phyloP scores from a whole-genome alignment of 495 filamentous ascomycete species.

The Daldinia vernicosa region DNA sequence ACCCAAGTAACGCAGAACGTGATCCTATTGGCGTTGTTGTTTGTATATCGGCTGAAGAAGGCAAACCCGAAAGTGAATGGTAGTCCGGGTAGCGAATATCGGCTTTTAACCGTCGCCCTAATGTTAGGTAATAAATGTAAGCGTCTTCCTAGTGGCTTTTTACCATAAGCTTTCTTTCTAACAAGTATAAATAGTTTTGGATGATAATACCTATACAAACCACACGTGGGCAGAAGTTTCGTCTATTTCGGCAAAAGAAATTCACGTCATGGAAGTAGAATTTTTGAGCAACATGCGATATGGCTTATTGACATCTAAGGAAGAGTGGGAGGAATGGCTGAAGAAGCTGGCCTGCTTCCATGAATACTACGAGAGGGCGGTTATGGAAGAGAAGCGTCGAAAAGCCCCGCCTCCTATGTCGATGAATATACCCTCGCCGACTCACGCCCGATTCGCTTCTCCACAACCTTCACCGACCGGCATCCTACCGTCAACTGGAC shows the following conservation, averaged over 20 bases:
- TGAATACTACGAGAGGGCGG: constrained; percentile 78
- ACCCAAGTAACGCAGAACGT: constrained; percentile 98
- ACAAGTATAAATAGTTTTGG: constrained; percentile 69
- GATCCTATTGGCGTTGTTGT: constrained; percentile 86
- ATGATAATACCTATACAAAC: constrained; percentile 99
- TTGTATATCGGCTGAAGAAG: constrained; percentile 92
- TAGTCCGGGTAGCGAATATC: constrained; percentile 91
- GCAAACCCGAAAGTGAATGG: constrained; percentile 87
- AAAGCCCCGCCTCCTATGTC: constrained; percentile 46
- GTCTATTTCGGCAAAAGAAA: constrained; percentile 90
- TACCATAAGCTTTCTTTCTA: constrained; percentile 4
- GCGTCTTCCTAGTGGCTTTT: constrained; percentile 38
- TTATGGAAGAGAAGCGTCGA: constrained; percentile 46
- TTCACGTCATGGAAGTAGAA: constrained; percentile 99
- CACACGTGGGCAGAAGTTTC: constrained; percentile 99
- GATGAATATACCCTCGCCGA: constrained; percentile 52
- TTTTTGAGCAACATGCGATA: constrained; percentile 99
- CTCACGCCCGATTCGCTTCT: constrained; percentile 47
- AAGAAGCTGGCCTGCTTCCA: constrained; percentile 78
- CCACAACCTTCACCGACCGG: constrained; percentile 59
- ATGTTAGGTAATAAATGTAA: constrained; percentile 99
- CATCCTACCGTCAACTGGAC: constrained; percentile 49
- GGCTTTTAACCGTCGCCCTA: constrained; percentile 93
- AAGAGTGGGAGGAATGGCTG: constrained; percentile 91
- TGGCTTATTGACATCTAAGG: constrained; percentile 80